Conservation (phyloP, 345 rosid species). For the Raphanus sativus region DNA sequence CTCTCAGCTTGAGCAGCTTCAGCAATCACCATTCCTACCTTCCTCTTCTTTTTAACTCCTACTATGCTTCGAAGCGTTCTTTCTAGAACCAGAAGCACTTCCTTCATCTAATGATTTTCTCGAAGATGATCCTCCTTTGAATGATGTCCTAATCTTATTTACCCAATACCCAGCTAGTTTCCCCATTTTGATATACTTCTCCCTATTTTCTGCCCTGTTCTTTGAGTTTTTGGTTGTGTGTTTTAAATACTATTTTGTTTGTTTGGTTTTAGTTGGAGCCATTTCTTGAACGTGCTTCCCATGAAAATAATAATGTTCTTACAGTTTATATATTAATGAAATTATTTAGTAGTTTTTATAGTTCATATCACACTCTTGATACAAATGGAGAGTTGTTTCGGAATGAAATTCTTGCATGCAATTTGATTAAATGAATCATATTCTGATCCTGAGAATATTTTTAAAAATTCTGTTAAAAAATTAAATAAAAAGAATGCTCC, state of each 20-base stretch:
- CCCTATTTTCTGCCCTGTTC: neutral
- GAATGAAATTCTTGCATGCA: constrained; percentile 19
- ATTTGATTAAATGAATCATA: neutral
- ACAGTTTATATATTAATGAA: neutral
- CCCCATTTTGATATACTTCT: constrained; percentile 25
- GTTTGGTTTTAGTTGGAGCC: constrained; percentile 36
- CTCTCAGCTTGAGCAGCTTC: constrained; percentile 3
- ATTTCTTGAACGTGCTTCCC: constrained; percentile 38
- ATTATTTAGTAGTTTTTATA: neutral
- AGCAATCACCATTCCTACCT: constrained; percentile 24
- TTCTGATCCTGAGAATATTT: constrained; percentile 4
- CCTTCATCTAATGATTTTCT: constrained; percentile 42
- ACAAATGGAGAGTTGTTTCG: constrained; percentile 33
- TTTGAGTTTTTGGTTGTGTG: constrained; percentile 11
- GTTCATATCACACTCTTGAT: constrained; percentile 21
- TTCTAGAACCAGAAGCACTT: constrained; percentile 34
- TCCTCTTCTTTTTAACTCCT: constrained; percentile 35
- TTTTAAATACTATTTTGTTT: constrained; percentile 34
- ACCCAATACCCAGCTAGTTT: constrained; percentile 44
- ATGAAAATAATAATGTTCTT: constrained; percentile 24
- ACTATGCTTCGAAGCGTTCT: constrained; percentile 27
- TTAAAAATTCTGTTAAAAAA: too few species aligned
- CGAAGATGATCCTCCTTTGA: constrained; percentile 41
- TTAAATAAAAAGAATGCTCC: neutral
- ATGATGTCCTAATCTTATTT: constrained; percentile 37